Evolutionary conservation across 164 flowering plant genomes (phyloP).

Genomic region (Sedum album): DNA sequence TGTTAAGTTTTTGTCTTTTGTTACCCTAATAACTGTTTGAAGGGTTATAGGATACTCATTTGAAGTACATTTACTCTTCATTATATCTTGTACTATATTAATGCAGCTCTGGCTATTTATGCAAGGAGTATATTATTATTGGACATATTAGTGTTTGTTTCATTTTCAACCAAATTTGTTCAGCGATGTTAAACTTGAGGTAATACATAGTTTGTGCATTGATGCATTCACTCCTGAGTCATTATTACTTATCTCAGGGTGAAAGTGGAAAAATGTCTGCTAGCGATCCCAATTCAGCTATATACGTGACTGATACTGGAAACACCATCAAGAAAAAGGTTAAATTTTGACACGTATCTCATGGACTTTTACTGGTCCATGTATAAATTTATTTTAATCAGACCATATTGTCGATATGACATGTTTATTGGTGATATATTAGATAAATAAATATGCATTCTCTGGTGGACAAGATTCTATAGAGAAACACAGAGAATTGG

Average conservation of each 20-base stretch:
- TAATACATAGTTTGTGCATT: not conserved
- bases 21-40: no score
- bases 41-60: no score
- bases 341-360: constrained; percentile 1
- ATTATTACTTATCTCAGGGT: constrained; percentile 59
- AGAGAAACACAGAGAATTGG: constrained; percentile 71
- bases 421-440: constrained; percentile 13
- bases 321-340: constrained; percentile 85
- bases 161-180: no score
- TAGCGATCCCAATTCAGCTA: constrained; percentile 93
- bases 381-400: no score
- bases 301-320: constrained; percentile 87
- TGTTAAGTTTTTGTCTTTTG: no score
- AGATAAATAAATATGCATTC: constrained; percentile 84
- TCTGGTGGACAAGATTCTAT: constrained; percentile 89
- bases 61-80: no score
- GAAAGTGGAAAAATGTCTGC: constrained; percentile 98
- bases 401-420: no score
- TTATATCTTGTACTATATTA: no score
- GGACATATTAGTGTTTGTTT: not conserved
- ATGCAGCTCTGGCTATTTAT: no score
- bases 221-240: not conserved
- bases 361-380: no score
- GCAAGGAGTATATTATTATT: not conserved
- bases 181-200: not conserved